Evolutionary conservation across 768 basidiomycete species (phyloP), one percentile per base, ranked within the genome.

Genomic region (Collybia mongolica): DNA sequence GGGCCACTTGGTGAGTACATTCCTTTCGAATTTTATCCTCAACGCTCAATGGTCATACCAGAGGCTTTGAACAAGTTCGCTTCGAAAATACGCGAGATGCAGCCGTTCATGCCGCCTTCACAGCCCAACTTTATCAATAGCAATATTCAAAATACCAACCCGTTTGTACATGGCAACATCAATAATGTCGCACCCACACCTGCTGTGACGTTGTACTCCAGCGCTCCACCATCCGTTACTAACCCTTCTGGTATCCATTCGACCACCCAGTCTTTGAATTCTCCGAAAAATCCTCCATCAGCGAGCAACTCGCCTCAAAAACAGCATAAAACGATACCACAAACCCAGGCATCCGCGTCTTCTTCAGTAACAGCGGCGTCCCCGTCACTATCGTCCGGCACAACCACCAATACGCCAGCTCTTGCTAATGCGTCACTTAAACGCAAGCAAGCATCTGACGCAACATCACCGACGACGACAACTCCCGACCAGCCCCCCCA

Each of bases 1-100:
- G 89, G 89, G 35, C 87, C 88, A 20, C 63, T 80, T 59, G 84
- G 90, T 92, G 68, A 60, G 81, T 56, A 52, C 49, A 58, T 53
- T 55, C 49, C 51, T 56, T 57, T 56, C 47, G 58, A 19, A 36
- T 37, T 18, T 48, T 35, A 22, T 37, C 28, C 12, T 40, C 48
- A n/a, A 46, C 23, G 18, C 20, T n/a, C 35, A 51, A 15, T 48
- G 44, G 36, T 42, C 55, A 43, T 55, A 51, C 53, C 60, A 77
- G 74, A 71, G 26, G 74, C 76, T 46, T 66, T 69, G 55, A 72
- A 59, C 60, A 70, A 62, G 41, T 76, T 71, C 54, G 71, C 74
- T 2, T 24, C 59, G 17, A 70, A 65, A 51, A 58, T 78, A n/a
- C 70, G 74, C 20, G 70, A 73, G 20, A 61, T 65, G 17, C 66